Evolutionary conservation across 1,284 basidiomycete genomes (phyloP), one percentile per base, ranked within the genome.

Genomic region (Moniliophthora roreri): DNA sequence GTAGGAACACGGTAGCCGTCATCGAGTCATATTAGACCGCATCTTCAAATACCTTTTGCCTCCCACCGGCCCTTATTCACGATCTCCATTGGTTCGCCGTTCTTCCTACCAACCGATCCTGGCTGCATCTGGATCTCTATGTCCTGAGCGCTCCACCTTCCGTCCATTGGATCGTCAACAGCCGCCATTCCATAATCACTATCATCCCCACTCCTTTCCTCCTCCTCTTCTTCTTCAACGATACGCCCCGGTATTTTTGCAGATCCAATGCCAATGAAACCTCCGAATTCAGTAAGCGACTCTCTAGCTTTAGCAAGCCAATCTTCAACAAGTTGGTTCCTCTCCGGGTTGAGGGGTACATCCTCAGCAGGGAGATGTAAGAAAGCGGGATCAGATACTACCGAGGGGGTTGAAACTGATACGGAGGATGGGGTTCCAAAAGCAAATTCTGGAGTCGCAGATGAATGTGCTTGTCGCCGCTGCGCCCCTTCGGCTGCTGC

Each of bases 221-320:
- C 71, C 48, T 76, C 76, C 23, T 67, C 64, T 42, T 76, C 73
- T 40, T 70, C 71, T 11, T 75, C 72, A 55, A 77, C 72, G 53
- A 84, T 63, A 62, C 79, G 69, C 59, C 74, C 74, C 56, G 75
- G 72, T 10, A 80, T 77, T 59, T 80, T 73, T 21, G 74, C 73
- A 11, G 78, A 80, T 35, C 78, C 81, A 57, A 83, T 75, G 51
- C 75, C 81, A 54, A 88, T 82, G 62, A 82, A 79, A 5, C 77
- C 79, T 15, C 81, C 84, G 54, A 87, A 85, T 45, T 84, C 80
- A 53, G 81, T 75, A 41, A 89, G 74, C 32, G 79, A 84, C 52
- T 82, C 79, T 39, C 82, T 79, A 1, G 87, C 87, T 62, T 82
- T 85, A 13, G 80, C 74, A 51, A 90, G 82, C 88, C 88, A 91